A percentile compares a stretch with the other conserved stretches of the same genome.
Evolutionary conservation across 805 yeast species (phyloP).

Genomic region (Candida tibetensis): DNA sequence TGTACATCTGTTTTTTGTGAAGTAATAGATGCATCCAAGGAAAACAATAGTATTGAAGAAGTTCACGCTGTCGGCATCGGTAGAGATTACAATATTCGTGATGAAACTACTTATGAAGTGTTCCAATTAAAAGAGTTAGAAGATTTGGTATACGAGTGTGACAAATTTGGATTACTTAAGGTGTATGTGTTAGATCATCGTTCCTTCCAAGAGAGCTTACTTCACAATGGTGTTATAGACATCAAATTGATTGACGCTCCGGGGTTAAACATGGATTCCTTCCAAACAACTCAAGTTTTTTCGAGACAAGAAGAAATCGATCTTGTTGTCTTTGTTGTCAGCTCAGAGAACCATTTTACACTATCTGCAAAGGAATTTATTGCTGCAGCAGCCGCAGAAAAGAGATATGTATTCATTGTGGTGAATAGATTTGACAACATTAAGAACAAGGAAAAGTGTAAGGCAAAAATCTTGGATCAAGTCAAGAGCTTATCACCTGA

Average conservation of each 20-base stretch:
- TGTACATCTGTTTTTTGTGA: slow-evolving; percentile 96
- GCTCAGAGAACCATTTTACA: slow-evolving; percentile 94
- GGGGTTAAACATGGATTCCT: slow-evolving; percentile 89
- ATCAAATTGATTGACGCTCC: slow-evolving; percentile 95
- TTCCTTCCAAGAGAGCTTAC: slow-evolving; percentile 61
- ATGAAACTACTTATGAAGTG: slow-evolving; percentile 64
- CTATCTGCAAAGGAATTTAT: slow-evolving; percentile 92
- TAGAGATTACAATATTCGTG: slow-evolving; percentile 46
- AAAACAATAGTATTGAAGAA: slow-evolving; percentile 75
- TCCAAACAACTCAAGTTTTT: slow-evolving; percentile 91
- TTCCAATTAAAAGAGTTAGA: slow-evolving; percentile 56
- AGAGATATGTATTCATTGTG: slow-evolving; percentile 88
- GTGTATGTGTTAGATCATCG: slow-evolving; percentile 81
- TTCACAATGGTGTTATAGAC: slow-evolving; percentile 88
- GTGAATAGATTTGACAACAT: slow-evolving; percentile 91
- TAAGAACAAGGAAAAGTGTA: slow-evolving; percentile 76
- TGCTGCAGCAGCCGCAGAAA: slow-evolving; percentile 85
- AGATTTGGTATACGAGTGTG: slow-evolving; percentile 70
- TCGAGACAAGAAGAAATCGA: slow-evolving; percentile 97
- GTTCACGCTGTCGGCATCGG: slow-evolving; percentile 85
- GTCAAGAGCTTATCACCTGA: slow-evolving; percentile 85
- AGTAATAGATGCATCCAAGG: slow-evolving; percentile 72
- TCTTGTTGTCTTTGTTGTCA: slow-evolving; percentile 91
- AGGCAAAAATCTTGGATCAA: slow-evolving; percentile 73
- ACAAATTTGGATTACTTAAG: slow-evolving; percentile 67